These are phyloP conservation scores for Blakeslea trispora DNA, from an alignment of 371 early-diverging fungal genomes.

Conservation along the genomic window DNA sequence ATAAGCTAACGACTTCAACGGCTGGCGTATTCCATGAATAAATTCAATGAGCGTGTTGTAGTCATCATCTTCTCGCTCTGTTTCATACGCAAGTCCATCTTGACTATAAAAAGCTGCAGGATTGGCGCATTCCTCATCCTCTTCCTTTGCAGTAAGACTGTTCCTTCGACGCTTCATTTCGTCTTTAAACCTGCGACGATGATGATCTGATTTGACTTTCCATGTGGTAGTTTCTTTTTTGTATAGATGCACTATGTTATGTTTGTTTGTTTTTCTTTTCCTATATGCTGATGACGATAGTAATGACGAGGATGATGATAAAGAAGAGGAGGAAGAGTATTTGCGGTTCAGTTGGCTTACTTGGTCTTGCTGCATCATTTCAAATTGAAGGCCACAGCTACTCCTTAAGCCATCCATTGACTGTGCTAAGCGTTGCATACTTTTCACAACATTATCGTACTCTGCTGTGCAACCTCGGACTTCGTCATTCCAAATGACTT, in stretches of 20 bases:
- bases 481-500: constrained; percentile 53
- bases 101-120: too few relatives aligned
- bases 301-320: too few relatives aligned
- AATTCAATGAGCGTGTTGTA: constrained; percentile 51
- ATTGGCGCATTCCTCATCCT: too few relatives aligned
- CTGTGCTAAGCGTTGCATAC: constrained; percentile 66
- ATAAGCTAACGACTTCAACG: constrained; percentile 61
- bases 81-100: constrained; percentile 37
- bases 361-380: too few relatives aligned
- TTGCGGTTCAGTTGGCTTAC: too few relatives aligned
- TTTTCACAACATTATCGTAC: constrained; percentile 46
- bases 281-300: not conserved
- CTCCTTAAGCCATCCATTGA: constrained; percentile 69
- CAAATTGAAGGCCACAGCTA: constrained; percentile 68
- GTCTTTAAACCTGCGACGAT: constrained; percentile 41
- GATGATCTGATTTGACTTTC: constrained; percentile 47
- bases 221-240: constrained; percentile 20
- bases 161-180: constrained; percentile 46
- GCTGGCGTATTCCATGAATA: constrained; percentile 54
- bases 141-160: constrained; percentile 31
- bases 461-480: constrained; percentile 44
- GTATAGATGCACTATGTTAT: constrained; percentile 26
- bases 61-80: constrained; percentile 24
- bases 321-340: too few relatives aligned
- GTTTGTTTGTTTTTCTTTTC: constrained; percentile 3